Conservation (phyloP, 192 early-diverging fungal species). For the Hyaloraphidium curvatum region DNA sequence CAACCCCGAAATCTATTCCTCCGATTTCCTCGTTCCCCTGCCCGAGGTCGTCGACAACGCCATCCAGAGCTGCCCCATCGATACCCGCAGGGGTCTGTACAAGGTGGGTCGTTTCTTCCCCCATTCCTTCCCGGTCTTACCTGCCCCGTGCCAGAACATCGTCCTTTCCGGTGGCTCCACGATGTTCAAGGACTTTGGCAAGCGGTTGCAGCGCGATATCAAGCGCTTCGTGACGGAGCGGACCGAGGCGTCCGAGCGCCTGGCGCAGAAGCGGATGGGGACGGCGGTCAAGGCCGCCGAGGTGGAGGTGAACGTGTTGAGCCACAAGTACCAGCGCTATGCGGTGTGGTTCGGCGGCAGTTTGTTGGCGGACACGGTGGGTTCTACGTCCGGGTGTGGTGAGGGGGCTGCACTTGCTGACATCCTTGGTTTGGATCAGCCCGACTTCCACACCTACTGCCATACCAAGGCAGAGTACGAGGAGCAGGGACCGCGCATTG, state of each 20-base stretch:
- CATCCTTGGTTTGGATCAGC: conserved; percentile 20
- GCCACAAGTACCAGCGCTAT: conserved; percentile 96
- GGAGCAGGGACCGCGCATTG: conserved; percentile 71
- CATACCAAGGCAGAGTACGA: conserved; percentile 98
- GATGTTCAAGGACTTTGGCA: conserved; percentile 96
- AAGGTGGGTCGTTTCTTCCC: conserved; percentile 29
- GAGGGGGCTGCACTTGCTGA: not conserved
- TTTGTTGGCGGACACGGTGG: conserved; percentile 75
- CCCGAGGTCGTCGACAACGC: conserved; percentile 91
- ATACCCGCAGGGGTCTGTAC: conserved; percentile 89
- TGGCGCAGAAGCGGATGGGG: conserved; percentile 40
- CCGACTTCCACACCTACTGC: conserved; percentile 77
- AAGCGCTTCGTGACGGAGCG: conserved; percentile 63
- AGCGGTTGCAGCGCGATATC: conserved; percentile 87
- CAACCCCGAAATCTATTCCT: conserved; percentile 93
- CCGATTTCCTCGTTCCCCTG: conserved; percentile 88
- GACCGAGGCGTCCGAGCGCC: conserved; percentile 47
- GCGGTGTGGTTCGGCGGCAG: conserved; percentile 99
- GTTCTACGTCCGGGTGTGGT: not conserved
- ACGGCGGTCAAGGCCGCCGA: conserved; percentile 40
- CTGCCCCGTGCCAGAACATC: conserved; percentile 53
- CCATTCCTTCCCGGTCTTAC: not conserved
- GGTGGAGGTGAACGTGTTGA: conserved; percentile 91
- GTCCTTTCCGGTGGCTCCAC: conserved; percentile 96
- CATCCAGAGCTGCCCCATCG: conserved; percentile 92